Evolutionary conservation across 2,329 filamentous ascomycete species (phyloP).

Genomic region (Hortaea werneckii): DNA sequence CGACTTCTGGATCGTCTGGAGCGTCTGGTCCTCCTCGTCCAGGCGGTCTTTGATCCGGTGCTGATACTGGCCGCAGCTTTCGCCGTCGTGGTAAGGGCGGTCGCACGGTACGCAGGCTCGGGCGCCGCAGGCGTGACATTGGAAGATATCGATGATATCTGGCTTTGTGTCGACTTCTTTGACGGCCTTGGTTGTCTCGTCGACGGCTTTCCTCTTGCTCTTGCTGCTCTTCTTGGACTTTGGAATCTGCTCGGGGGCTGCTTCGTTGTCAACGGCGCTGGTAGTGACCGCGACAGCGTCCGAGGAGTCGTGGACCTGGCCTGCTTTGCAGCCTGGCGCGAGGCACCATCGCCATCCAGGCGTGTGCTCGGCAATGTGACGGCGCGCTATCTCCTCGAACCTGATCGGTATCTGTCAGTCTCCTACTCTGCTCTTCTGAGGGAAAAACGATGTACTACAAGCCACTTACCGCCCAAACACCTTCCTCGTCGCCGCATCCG

Average conservation of each 20-base stretch:
- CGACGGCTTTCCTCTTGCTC: neutral
- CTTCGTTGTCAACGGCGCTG: neutral
- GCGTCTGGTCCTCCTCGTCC: slow-evolving; percentile 21
- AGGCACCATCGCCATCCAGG: slow-evolving; percentile 45
- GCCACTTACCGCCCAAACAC: slow-evolving; percentile 39
- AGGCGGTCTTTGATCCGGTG: slow-evolving; percentile 11
- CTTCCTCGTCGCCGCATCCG: slow-evolving; percentile 34
- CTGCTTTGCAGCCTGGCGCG: slow-evolving; percentile 37
- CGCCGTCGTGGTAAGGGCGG: slow-evolving; percentile 20
- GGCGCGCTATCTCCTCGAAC: slow-evolving; percentile 23
- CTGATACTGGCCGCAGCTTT: slow-evolving; percentile 26
- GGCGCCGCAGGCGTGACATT: slow-evolving; percentile 19
- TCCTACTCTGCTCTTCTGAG: no score
- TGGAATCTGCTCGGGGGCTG: neutral
- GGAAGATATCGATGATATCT: slow-evolving; percentile 18
- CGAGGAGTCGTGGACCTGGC: slow-evolving; percentile 33
- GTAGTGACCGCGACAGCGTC: neutral
- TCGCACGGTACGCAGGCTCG: slow-evolving; percentile 23
- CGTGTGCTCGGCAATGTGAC: slow-evolving; percentile 15
- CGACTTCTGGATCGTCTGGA: slow-evolving; percentile 10
- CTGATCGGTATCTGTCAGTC: slow-evolving; percentile 23
- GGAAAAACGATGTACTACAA: no score
- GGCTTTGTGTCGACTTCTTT: neutral
- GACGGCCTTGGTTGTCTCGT: neutral
- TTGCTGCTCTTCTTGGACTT: neutral